phyloP scores from a whole-genome alignment of 2,329 filamentous ascomycete species.

The Colletotrichum neosansevieriae region DNA sequence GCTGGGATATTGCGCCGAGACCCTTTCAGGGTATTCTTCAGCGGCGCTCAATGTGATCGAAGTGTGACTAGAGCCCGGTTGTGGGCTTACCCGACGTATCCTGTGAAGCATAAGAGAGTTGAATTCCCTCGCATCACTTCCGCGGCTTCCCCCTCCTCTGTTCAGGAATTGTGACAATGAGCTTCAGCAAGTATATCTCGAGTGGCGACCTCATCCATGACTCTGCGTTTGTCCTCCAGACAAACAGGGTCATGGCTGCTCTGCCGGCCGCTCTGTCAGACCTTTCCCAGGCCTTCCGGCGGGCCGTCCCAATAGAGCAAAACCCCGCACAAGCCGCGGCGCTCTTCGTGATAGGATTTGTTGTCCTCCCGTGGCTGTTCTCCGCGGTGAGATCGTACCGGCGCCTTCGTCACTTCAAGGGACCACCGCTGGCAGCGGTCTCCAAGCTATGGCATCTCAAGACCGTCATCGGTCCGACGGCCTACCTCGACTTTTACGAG shows the following conservation, averaged over 20 bases:
- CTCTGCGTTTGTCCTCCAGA: not conserved
- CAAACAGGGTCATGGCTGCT: not conserved
- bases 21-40: no score
- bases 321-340: not conserved
- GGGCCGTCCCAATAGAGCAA: not conserved
- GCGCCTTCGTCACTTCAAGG: constrained; percentile 55
- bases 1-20: no score
- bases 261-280: not conserved
- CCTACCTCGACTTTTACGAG: constrained; percentile 52
- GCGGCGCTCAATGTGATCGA: no score
- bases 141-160: not conserved
- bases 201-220: not conserved
- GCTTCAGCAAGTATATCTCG: not conserved
- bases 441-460: constrained; percentile 56
- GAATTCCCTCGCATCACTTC: no score
- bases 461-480: constrained; percentile 47
- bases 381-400: constrained; percentile 47
- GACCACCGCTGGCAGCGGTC: constrained; percentile 52
- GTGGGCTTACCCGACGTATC: no score
- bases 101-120: no score
- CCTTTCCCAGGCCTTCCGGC: not conserved
- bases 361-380: constrained; percentile 33
- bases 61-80: no score
- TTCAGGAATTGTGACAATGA: not conserved
- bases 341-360: not conserved